Conservation (phyloP, 176 grass and related monocot genomes). For the Rhynchospora breviuscula region DNA sequence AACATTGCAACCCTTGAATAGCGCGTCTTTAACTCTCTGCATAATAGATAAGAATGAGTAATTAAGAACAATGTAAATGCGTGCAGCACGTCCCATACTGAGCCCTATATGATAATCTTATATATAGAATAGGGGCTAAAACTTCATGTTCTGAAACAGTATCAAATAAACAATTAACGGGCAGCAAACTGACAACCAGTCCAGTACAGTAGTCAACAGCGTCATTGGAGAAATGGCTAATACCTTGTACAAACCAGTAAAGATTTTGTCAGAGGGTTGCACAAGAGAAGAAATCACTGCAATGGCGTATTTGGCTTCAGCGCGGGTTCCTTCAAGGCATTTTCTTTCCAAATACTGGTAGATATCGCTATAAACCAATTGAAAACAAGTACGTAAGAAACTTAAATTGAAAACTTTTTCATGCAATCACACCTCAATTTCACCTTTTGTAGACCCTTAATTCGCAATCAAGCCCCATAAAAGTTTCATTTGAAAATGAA, state of each 20-base stretch:
- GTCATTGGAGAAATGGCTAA: background rate
- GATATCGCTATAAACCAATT: constrained; percentile 42
- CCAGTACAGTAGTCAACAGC: constrained; percentile 1
- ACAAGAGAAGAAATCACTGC: constrained; percentile 56
- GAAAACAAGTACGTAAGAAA: background rate
- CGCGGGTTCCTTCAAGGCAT: constrained; percentile 85
- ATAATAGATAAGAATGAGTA: constrained; percentile 13
- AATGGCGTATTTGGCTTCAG: constrained; percentile 83
- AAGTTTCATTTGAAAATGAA: background rate
- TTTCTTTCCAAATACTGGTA: constrained; percentile 76
- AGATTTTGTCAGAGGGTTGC: constrained; percentile 36
- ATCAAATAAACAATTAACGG: background rate
- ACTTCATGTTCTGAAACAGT: constrained; percentile 23
- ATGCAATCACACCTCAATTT: background rate
- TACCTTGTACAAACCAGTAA: constrained; percentile 65
- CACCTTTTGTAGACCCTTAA: background rate
- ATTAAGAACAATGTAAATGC: background rate
- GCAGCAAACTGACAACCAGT: constrained; percentile 3
- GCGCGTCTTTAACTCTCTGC: constrained; percentile 68
- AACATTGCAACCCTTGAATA: constrained; percentile 46
- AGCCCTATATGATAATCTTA: constrained; percentile 8
- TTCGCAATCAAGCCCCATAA: background rate
- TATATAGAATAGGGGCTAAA: constrained; percentile 17
- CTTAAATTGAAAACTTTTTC: background rate
- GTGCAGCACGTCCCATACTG: background rate